These are phyloP conservation scores for Russula virescens DNA, from an alignment of 768 basidiomycete species.

Conservation along the genomic window DNA sequence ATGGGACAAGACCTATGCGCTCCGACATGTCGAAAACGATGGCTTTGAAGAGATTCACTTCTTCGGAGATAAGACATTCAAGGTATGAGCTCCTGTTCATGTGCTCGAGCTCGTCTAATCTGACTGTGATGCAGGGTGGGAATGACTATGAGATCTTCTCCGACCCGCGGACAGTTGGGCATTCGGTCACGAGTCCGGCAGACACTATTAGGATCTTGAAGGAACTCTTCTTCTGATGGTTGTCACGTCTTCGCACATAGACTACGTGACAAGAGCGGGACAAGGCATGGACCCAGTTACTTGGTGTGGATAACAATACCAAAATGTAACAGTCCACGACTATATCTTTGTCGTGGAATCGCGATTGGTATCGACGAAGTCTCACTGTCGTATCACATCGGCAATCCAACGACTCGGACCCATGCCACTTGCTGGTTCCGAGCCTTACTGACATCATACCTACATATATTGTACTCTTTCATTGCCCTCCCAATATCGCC, in stretches of 20 bases:
- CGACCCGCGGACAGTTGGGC: slow-evolving; percentile 82
- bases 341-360: background rate
- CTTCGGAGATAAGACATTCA: slow-evolving; percentile 90
- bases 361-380: background rate
- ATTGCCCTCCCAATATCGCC: too few relatives aligned
- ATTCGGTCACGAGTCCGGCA: slow-evolving; percentile 65
- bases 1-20: slow-evolving; percentile 96
- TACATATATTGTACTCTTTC: too few relatives aligned
- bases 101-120: background rate
- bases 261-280: background rate
- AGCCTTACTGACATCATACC: too few relatives aligned
- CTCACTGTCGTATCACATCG: slow-evolving; percentile 6
- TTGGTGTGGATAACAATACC: background rate
- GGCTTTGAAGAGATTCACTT: slow-evolving; percentile 94
- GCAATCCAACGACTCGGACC: slow-evolving; percentile 3
- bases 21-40: slow-evolving; percentile 77
- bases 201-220: slow-evolving; percentile 68
- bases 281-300: too few relatives aligned
- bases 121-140: slow-evolving; percentile 57
- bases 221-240: slow-evolving; percentile 52
- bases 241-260: background rate
- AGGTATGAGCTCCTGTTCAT: slow-evolving; percentile 37
- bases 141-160: slow-evolving; percentile 90
- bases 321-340: too few relatives aligned
- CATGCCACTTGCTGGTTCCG: too few relatives aligned